Base-by-base conservation (phyloP, 2,329 filamentous ascomycete genomes). In the Colletotrichum gigasporum region DNA sequence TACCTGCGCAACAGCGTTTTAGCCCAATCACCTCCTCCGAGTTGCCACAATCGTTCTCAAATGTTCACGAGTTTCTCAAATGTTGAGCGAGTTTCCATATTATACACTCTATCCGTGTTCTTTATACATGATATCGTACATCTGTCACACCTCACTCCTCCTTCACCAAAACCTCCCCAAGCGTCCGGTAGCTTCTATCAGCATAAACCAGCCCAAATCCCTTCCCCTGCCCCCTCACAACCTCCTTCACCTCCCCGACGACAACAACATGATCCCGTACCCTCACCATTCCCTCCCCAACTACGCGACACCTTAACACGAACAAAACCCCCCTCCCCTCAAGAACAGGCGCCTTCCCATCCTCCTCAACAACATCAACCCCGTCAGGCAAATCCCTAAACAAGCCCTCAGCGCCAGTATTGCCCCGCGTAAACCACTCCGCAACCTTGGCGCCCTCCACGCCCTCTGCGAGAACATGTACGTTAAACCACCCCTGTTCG, bases 211-310 rank as follows among this genome's bases (percentile, higher is more conserved):
- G 72, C 14, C 80, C 82, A 70, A 84, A 83, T 3, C 73, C 73
- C n/a, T 75, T 72, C 22, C 28, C 53, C 34, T 12, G 50, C 37
- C 45, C 63, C 70, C 75, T 73, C 7, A 80, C 65, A 58, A 85
- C 81, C 56, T 82, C 81, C 35, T 80, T 61, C 44, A 86, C 83
- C 71, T 86, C 82, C 4, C 81, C 84, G 2, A 85, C 75, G 5
- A 85, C 82, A 65, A 86, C 80, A 9, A 84, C 79, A 72, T 85
- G 83, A 60, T 86, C 84, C 41, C 81, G 73, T 8, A 86, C 82
- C 41, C 71, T 74, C n/a, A 85, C 69, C 12, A 86, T 67, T 0
- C 83, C 83, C 4, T 82, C 80, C 11, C 72, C 71, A 12, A 84
- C 54, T 14, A 85, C 69, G 64, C 67, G 72, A 53, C 82, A 85